A percentile compares a stretch with the other conserved stretches of the same genome.
phyloP scores from a whole-genome alignment of 2,329 filamentous ascomycete genomes.

The Davidsoniella neocaledoniae region DNA sequence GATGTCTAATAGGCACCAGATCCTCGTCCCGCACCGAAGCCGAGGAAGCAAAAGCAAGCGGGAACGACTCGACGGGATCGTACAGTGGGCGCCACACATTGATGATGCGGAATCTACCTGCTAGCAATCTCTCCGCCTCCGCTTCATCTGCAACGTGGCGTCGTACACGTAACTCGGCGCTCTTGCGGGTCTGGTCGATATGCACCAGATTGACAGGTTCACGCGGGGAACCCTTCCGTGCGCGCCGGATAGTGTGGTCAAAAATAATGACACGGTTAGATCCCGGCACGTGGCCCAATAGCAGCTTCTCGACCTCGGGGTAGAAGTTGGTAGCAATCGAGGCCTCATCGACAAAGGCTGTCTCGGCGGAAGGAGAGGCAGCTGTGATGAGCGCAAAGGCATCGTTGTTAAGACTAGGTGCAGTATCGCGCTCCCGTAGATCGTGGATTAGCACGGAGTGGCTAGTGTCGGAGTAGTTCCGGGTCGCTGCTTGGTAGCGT shows the following conservation, averaged over 20 bases:
- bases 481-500: constrained; percentile 40
- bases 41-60: constrained; percentile 53
- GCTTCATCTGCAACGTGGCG: constrained; percentile 48
- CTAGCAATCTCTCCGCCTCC: constrained; percentile 42
- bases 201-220: constrained; percentile 58
- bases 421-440: constrained; percentile 51
- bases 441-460: constrained; percentile 48
- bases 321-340: constrained; percentile 63
- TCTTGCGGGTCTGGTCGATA: constrained; percentile 62
- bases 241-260: constrained; percentile 74
- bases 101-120: constrained; percentile 61
- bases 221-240: constrained; percentile 39
- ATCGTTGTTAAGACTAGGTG: constrained; percentile 53
- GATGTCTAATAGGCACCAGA: constrained; percentile 54
- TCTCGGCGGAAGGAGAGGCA: constrained; percentile 37
- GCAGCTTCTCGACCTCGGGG: constrained; percentile 59
- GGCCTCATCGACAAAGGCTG: constrained; percentile 49
- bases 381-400: constrained; percentile 51
- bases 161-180: constrained; percentile 49
- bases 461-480: constrained; percentile 41
- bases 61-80: constrained; percentile 46
- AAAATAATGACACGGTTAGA: constrained; percentile 55
- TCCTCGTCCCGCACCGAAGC: constrained; percentile 43
- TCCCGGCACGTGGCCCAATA: constrained; percentile 51
- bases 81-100: constrained; percentile 67